phyloP scores from a whole-genome alignment of 768 basidiomycete species.

The Tricholoma terreum region DNA sequence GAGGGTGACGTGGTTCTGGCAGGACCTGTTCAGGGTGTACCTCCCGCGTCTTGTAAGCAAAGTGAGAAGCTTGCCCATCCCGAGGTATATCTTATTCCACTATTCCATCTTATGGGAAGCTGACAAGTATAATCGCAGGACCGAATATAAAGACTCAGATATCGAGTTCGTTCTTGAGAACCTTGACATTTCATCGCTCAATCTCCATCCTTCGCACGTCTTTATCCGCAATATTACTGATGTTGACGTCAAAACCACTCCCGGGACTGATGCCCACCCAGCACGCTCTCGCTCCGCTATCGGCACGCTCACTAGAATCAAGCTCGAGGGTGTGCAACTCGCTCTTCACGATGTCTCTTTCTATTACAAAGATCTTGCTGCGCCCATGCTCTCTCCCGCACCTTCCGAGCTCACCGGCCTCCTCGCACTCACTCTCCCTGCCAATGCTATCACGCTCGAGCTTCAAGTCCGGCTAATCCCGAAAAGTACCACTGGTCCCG shows the following conservation, averaged over 20 bases:
- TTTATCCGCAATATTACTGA: slow-evolving; percentile 71
- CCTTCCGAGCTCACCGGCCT: slow-evolving; percentile 62
- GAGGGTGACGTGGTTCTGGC: slow-evolving; percentile 73
- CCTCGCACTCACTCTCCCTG: slow-evolving; percentile 58
- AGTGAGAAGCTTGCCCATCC: slow-evolving; percentile 65
- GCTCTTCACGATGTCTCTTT: slow-evolving; percentile 65
- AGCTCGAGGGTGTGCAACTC: slow-evolving; percentile 63
- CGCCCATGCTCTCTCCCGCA: slow-evolving; percentile 46
- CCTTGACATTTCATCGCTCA: slow-evolving; percentile 64
- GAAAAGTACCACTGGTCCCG: slow-evolving; percentile 36
- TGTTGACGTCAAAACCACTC: slow-evolving; percentile 42
- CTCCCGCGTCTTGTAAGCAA: slow-evolving; percentile 52
- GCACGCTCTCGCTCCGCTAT: slow-evolving; percentile 44
- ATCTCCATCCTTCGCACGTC: slow-evolving; percentile 64
- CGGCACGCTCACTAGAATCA: slow-evolving; percentile 64
- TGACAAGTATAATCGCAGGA: slow-evolving; percentile 36
- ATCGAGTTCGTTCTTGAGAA: slow-evolving; percentile 76
- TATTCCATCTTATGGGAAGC: neutral
- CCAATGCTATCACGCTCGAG: slow-evolving; percentile 67
- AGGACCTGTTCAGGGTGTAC: slow-evolving; percentile 80
- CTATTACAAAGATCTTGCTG: slow-evolving; percentile 64
- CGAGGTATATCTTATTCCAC: slow-evolving; percentile 40
- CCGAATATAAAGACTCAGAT: slow-evolving; percentile 66
- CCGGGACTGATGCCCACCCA: slow-evolving; percentile 24
- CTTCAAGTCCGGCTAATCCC: slow-evolving; percentile 65